These are phyloP conservation scores for Phytopythium boreale DNA, from an alignment of 352 stramenopile species.

Conservation along the genomic window DNA sequence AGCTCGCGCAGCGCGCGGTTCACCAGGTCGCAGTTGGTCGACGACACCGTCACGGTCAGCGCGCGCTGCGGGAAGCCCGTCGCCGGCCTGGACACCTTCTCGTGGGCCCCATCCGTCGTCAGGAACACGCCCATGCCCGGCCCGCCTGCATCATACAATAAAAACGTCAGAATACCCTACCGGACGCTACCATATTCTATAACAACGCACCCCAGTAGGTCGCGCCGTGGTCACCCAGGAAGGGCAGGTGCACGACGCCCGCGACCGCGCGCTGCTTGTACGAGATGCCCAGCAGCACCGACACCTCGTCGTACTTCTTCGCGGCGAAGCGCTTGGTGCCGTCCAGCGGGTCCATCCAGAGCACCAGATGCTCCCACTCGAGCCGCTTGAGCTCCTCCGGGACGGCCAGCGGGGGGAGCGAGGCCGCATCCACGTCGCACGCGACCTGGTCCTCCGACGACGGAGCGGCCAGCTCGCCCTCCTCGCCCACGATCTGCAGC, in stretches of 20 bases:
- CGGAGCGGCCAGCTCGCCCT: slow-evolving; percentile 56
- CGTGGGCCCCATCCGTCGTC: slow-evolving; percentile 32
- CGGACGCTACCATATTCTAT: too few relatives aligned
- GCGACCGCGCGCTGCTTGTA: slow-evolving; percentile 61
- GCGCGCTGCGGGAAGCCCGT: slow-evolving; percentile 32
- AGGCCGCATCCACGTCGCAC: slow-evolving; percentile 32
- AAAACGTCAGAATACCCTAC: too few relatives aligned
- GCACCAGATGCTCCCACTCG: slow-evolving; percentile 42
- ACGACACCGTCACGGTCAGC: slow-evolving; percentile 54
- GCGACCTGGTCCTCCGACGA: slow-evolving; percentile 42
- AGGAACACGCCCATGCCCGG: slow-evolving; percentile 50
- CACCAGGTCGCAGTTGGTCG: slow-evolving; percentile 47
- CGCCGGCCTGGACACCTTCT: slow-evolving; percentile 17
- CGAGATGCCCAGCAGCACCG: slow-evolving; percentile 70
- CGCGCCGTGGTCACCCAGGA: slow-evolving; percentile 42
- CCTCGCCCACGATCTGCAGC: slow-evolving; percentile 62
- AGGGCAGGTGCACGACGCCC: slow-evolving; percentile 72
- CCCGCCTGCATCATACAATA: too few relatives aligned
- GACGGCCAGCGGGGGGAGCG: slow-evolving; percentile 17
- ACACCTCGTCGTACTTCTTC: slow-evolving; percentile 72
- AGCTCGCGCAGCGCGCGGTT: slow-evolving; percentile 37
- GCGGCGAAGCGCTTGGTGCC: slow-evolving; percentile 78
- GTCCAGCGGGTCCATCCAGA: slow-evolving; percentile 80
- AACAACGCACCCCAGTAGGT: slow-evolving; percentile 81
- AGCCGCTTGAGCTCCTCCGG: slow-evolving; percentile 28